phyloP scores from a whole-genome alignment of 306 rosid species.

The Coriaria nepalensis region DNA sequence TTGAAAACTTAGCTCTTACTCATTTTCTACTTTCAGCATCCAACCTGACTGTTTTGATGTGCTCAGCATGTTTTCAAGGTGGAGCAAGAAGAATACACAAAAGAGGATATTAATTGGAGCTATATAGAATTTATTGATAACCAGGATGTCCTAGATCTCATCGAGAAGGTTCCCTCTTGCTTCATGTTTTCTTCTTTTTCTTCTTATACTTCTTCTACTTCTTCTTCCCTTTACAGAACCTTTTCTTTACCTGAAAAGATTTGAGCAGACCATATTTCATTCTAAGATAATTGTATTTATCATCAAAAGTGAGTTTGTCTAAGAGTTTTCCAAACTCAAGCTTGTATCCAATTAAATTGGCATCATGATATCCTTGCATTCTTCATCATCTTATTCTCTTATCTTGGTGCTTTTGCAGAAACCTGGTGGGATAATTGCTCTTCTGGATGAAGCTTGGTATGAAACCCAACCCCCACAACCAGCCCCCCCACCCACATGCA shows the following conservation, averaged over 20 bases:
- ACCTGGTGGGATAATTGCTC: constrained; percentile 80
- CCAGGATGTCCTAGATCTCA: constrained; percentile 81
- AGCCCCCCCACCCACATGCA: too few species aligned
- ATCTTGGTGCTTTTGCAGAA: constrained; percentile 39
- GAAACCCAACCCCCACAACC: too few species aligned
- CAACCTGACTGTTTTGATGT: constrained; percentile 29
- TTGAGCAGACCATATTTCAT: too few species aligned
- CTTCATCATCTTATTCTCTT: constrained; percentile 6
- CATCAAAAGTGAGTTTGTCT: too few species aligned
- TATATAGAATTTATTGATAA: constrained; percentile 83
- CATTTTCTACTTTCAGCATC: constrained; percentile 14
- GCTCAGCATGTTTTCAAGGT: constrained; percentile 88
- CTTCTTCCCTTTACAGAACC: neutral
- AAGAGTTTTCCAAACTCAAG: too few species aligned
- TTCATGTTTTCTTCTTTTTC: constrained; percentile 8
- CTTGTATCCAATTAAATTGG: too few species aligned
- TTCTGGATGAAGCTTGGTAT: constrained; percentile 98
- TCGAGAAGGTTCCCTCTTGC: constrained; percentile 59
- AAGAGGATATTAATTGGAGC: constrained; percentile 82
- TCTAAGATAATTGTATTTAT: too few species aligned
- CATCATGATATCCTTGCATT: too few species aligned
- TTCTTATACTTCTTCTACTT: too few species aligned
- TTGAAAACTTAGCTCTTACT: constrained; percentile 27
- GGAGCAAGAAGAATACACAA: constrained; percentile 83
- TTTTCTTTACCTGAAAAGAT: constrained; percentile 1